Evolutionary conservation across 805 yeast genomes (phyloP), one percentile per base, ranked within the genome.

Genomic region (Teunomyces aglyptinius): DNA sequence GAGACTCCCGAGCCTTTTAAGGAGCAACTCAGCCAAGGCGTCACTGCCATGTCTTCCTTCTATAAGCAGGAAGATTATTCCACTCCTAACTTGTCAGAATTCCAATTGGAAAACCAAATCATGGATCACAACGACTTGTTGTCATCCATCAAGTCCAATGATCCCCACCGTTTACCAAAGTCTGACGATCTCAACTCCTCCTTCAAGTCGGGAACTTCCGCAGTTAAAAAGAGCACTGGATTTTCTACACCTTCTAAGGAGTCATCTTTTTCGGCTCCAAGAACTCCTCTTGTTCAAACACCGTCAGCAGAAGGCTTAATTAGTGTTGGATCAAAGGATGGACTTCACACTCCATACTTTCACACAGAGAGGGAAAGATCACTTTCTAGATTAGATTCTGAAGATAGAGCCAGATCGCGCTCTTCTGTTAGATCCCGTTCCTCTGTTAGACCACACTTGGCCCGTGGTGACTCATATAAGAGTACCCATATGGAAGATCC

Each of bases 391-490:
- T 48, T 60, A 49, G 12, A 22, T 32, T 12, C 18, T 3, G 29
- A 44, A 16, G 45, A 53, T n/a, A 55, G 79, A 65, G 51, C 70
- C 18, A 70, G 65, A 34, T 53, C 65, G n/a, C 50, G 65, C 7
- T 53, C 63, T 3, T 51, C 66, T 10, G 55, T 63, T 2, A 52
- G 67, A 32, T 60, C 71, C 10, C 35, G 53, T 19, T 49, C 62
- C 6, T 32, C 56, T 2, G 50, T 55, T 3, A 52, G 60, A 47
- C 89, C 90, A 1, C 88, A 85, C 64, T 70, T 86, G 56, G 91
- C 92, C 2, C 73, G 86, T 50, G 94, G 92, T 31, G 91, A 85
- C 52, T 82, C 90, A 1, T 85, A 85, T 59, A 86, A 83, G 55
- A 77, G 78, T 55, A 79, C 82, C 8, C 70, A 74, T 41, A 63